A percentile compares a stretch with the other conserved stretches of the same genome.
phyloP scores from a whole-genome alignment of 2,329 filamentous ascomycete species.

The Trichoderma lentiforme region DNA sequence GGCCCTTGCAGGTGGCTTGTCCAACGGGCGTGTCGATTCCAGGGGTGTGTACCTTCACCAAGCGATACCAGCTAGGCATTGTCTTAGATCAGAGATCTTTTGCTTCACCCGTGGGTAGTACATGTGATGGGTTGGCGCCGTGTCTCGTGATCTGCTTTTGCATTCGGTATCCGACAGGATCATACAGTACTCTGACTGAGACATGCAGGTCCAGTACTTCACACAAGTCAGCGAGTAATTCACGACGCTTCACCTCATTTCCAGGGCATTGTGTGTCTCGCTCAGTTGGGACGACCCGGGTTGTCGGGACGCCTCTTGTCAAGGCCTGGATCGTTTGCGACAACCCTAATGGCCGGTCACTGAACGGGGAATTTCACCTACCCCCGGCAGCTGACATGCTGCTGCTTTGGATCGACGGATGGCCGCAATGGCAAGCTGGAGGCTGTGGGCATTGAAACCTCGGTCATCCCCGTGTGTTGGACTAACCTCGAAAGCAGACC shows the following conservation, averaged over 20 bases:
- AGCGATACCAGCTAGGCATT: constrained; percentile 1
- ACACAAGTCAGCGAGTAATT: not conserved
- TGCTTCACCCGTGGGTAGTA: constrained; percentile 1
- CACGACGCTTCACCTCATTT: constrained; percentile 2
- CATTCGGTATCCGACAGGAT: not conserved
- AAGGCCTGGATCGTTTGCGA: not conserved
- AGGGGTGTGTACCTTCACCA: constrained; percentile 5
- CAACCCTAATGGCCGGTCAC: not conserved
- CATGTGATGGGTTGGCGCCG: not conserved
- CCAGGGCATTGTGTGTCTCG: constrained; percentile 1
- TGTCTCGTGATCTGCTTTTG: constrained; percentile 14
- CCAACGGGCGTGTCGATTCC: constrained; percentile 8
- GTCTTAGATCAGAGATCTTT: constrained; percentile 20
- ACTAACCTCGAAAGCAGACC: not conserved
- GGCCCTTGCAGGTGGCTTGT: constrained; percentile 17
- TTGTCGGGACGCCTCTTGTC: constrained; percentile 15
- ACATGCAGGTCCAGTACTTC: not conserved
- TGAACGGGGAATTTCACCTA: not conserved
- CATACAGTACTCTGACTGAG: constrained; percentile 10
- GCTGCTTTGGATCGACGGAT: constrained; percentile 9
- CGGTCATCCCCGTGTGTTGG: constrained; percentile 16
- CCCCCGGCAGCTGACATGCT: not conserved
- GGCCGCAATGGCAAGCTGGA: not conserved
- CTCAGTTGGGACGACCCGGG: constrained; percentile 12
- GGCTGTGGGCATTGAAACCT: constrained; percentile 4